Evolutionary conservation across 805 yeast species (phyloP).

Genomic region (Ogataea populi-albae): DNA sequence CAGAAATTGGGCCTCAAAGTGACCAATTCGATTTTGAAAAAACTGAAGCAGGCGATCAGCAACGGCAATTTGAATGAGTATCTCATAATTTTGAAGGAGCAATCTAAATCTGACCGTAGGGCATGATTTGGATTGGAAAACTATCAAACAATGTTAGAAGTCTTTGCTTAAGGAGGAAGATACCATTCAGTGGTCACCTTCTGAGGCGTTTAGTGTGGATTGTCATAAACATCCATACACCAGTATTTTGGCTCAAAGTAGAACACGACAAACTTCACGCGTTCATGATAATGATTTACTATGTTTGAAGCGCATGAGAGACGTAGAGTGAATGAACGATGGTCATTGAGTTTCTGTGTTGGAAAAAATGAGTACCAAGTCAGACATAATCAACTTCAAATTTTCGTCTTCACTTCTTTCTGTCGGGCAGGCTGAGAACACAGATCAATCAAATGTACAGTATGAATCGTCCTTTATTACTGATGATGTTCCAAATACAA

Average conservation of each 20-base stretch:
- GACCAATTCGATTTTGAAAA: constrained; percentile 17
- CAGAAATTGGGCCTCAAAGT: constrained; percentile 23
- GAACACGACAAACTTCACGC: no score
- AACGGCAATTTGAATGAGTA: constrained; percentile 29
- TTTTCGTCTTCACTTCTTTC: constrained; percentile 18
- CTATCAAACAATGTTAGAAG: background rate
- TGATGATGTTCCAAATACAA: constrained; percentile 5
- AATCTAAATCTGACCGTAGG: constrained; percentile 25
- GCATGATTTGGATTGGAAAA: constrained; percentile 11
- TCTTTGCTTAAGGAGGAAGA: background rate
- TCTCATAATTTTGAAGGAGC: constrained; percentile 28
- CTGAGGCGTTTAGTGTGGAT: no score
- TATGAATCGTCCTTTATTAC: background rate
- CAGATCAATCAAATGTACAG: background rate
- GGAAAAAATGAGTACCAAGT: constrained; percentile 4
- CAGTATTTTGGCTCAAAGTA: no score
- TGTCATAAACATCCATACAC: no score
- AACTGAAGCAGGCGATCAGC: constrained; percentile 22
- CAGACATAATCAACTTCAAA: constrained; percentile 13
- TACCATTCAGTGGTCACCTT: no score
- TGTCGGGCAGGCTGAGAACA: no score
- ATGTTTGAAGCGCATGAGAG: no score
- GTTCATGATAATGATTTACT: no score
- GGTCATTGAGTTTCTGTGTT: no score
- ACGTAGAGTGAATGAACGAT: no score